A percentile compares a stretch with the other conserved stretches of the same genome.
These are phyloP conservation scores for Wickerhamomyces alni DNA, from an alignment of 805 yeast genomes.

Conservation along the genomic window DNA sequence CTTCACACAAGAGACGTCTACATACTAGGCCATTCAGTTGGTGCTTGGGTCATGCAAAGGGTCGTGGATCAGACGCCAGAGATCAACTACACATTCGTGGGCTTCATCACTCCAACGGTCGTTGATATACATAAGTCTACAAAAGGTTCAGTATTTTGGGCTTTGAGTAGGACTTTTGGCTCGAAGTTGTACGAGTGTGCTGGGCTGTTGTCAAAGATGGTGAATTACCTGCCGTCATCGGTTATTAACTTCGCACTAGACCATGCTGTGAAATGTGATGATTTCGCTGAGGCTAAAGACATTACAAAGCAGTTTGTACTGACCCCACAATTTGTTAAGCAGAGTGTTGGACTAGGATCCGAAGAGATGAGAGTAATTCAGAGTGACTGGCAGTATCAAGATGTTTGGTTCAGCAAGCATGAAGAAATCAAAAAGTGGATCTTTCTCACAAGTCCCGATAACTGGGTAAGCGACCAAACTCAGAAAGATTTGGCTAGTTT, in stretches of 20 bases:
- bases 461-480: constrained; percentile 56
- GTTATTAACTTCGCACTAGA: constrained; percentile 1
- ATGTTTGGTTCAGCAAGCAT: constrained; percentile 31
- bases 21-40: constrained; percentile 68
- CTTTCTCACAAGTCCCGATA: constrained; percentile 53
- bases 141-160: constrained; percentile 31
- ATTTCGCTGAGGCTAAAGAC: constrained; percentile 6
- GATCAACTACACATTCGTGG: constrained; percentile 37
- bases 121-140: constrained; percentile 47
- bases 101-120: constrained; percentile 67
- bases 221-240: constrained; percentile 22
- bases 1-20: constrained; percentile 28
- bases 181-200: constrained; percentile 25
- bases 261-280: constrained; percentile 5
- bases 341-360: constrained; percentile 48
- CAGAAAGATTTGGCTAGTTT: constrained; percentile 36
- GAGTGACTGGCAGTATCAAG: constrained; percentile 45
- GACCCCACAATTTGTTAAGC: constrained; percentile 41
- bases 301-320: constrained; percentile 38
- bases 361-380: constrained; percentile 54
- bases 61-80: constrained; percentile 28
- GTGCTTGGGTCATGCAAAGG: constrained; percentile 58
- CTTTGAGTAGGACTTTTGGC: constrained; percentile 18
- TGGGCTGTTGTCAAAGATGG: constrained; percentile 23
- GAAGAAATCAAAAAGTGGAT: constrained; percentile 36